phyloP scores from a whole-genome alignment of 2,329 filamentous ascomycete species.

The Diaporthe sp. region DNA sequence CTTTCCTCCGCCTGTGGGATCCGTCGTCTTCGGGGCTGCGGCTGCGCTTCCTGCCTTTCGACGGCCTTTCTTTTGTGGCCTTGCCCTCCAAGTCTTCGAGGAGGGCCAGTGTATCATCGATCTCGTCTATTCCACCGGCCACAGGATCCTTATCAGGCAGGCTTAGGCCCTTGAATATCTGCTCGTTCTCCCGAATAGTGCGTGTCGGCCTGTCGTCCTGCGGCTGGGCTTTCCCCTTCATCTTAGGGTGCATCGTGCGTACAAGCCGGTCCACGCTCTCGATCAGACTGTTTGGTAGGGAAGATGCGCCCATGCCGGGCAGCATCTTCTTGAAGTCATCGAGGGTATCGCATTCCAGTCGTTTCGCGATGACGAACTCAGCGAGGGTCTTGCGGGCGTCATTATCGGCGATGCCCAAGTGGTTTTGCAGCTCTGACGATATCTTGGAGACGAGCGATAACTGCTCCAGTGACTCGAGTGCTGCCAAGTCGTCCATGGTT shows the following conservation, averaged over 20 bases:
- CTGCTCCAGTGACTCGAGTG: conserved; percentile 90
- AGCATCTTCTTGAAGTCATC: conserved; percentile 83
- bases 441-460: conserved; percentile 96
- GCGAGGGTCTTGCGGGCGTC: conserved; percentile 81
- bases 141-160: conserved; percentile 80
- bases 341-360: conserved; percentile 79
- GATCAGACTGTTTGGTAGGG: conserved; percentile 86
- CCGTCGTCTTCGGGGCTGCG: conserved; percentile 59
- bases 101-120: conserved; percentile 93
- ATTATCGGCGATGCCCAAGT: conserved; percentile 85
- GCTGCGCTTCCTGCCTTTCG: conserved; percentile 53
- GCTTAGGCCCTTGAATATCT: conserved; percentile 90
- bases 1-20: conserved; percentile 63
- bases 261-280: conserved; percentile 94
- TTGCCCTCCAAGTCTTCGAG: conserved; percentile 88
- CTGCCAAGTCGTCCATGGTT: conserved; percentile 88
- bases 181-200: conserved; percentile 78
- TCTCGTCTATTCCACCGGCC: conserved; percentile 68
- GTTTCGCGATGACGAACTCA: conserved; percentile 95
- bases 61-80: conserved; percentile 54
- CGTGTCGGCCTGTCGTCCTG: conserved; percentile 57
- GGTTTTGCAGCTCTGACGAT: conserved; percentile 93
- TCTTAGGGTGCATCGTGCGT: conserved; percentile 89
- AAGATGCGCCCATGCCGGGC: conserved; percentile 81
- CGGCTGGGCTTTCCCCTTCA: conserved; percentile 70